Evolutionary conservation across 2,329 filamentous ascomycete species (phyloP).

Genomic region (Beauveria bassiana): DNA sequence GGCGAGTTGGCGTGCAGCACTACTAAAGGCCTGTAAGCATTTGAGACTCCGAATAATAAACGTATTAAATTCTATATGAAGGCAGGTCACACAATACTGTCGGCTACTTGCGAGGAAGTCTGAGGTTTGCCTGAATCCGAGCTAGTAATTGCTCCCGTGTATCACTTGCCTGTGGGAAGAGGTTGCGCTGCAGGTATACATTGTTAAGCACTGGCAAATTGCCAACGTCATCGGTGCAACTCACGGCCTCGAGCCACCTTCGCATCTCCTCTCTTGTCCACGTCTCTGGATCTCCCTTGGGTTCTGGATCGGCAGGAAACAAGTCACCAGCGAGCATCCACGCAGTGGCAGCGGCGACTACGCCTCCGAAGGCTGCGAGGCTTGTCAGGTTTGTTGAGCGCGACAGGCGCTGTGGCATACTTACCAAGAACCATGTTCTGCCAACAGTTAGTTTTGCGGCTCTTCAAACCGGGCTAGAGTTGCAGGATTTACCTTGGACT

Average conservation of each 20-base stretch:
- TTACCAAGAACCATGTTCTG: slow-evolving; percentile 66
- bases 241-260: slow-evolving; percentile 73
- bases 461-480: background rate
- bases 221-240: slow-evolving; percentile 24
- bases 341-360: slow-evolving; percentile 76
- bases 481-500: slow-evolving; percentile 50
- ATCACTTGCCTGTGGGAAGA: slow-evolving; percentile 36
- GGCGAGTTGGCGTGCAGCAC: background rate
- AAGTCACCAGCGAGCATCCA: slow-evolving; percentile 79
- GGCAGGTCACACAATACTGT: background rate
- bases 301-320: slow-evolving; percentile 68
- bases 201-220: background rate
- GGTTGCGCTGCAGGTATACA: slow-evolving; percentile 30
- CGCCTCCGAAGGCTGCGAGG: slow-evolving; percentile 65
- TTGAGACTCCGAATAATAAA: background rate
- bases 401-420: slow-evolving; percentile 6
- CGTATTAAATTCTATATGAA: background rate
- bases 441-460: background rate
- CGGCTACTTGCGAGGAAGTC: slow-evolving; percentile 26
- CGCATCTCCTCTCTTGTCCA: slow-evolving; percentile 79
- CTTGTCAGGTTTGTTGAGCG: slow-evolving; percentile 16
- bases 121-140: slow-evolving; percentile 40
- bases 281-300: slow-evolving; percentile 59
- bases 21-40: too few relatives aligned
- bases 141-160: slow-evolving; percentile 39